These are phyloP conservation scores for Tetraselmis chui DNA, from an alignment of 139 green algal species.

Conservation along the genomic window DNA sequence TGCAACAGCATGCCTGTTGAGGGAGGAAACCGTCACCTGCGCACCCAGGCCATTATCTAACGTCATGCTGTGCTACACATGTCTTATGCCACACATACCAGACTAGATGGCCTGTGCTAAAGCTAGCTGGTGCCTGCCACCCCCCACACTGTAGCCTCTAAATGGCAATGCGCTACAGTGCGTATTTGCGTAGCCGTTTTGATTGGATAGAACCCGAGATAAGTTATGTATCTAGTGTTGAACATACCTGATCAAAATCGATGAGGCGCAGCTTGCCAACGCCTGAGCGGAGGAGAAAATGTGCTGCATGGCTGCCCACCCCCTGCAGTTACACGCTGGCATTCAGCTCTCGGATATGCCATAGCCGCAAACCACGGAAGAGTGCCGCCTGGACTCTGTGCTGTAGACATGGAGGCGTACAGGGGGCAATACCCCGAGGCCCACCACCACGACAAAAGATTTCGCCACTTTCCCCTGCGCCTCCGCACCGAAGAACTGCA, in stretches of 20 bases:
- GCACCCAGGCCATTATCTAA: background rate
- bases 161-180: no score
- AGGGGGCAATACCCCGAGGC: conserved; percentile 61
- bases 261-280: conserved; percentile 85
- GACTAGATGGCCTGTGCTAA: no score
- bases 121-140: no score
- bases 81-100: no score
- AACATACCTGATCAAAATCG: conserved; percentile 90
- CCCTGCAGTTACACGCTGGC: no score
- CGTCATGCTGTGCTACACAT: background rate
- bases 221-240: background rate
- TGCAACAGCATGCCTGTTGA: conserved; percentile 90
- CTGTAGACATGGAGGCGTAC: background rate
- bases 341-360: no score
- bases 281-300: conserved; percentile 86
- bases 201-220: no score
- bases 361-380: no score
- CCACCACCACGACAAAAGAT: conserved; percentile 89
- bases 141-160: no score
- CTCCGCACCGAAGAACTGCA: conserved; percentile 88
- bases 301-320: conserved; percentile 89
- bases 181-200: no score
- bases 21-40: conserved; percentile 75
- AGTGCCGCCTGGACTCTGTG: no score
- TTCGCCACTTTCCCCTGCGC: conserved; percentile 52